Base-by-base conservation (phyloP, 1,284 basidiomycete genomes). In the Boletus smithii region DNA sequence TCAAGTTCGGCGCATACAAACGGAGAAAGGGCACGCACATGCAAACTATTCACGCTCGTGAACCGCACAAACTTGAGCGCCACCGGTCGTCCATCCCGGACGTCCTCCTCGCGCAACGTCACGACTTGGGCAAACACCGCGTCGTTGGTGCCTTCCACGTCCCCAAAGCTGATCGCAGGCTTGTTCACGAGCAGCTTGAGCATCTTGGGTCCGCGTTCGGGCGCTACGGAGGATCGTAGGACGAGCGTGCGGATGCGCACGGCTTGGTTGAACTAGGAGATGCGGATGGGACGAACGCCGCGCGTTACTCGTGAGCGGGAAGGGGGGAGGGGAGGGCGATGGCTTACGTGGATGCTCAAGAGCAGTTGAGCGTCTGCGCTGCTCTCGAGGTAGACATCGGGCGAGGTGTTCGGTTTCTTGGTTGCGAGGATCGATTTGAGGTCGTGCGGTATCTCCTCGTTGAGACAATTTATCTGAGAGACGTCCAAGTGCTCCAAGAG, bases 291-390 rank as follows among this genome's bases (percentile, higher is more conserved):
- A 32, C n/a, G 27, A 5, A 14, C 13, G 13, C 1, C 13, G 13
- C 27, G 27, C 27, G 34, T 20, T 2, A 20, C 20, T 20, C 20
- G 20, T 20, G 20, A 20, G 20, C 20, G 4, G 20, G 20, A 20
- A 2, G 4, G 4, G 20, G 20, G 20, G 20, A 20, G 20, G 20
- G 20, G 20, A 4, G 20, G 20, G 5, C n/a, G 53, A 42, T 4
- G 33, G 27, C 81, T 59, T 61, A 87, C 87, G 18, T 77, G 74
- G 46, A 91, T 75, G 53, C 74, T 85, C 46, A 91, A 59, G 23
- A 91, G 71, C 14, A 90, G 71, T 60, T 93, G 83, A 60, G 89
- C 88, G 61, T 93, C 91, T 2, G 79, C 81, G 61, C 92, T 89
- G 59, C 85, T 89, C 55, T 85, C 75, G 50, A 93, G 74, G 64